phyloP scores from a whole-genome alignment of 129 eudicot species.

The Artemisia annua region DNA sequence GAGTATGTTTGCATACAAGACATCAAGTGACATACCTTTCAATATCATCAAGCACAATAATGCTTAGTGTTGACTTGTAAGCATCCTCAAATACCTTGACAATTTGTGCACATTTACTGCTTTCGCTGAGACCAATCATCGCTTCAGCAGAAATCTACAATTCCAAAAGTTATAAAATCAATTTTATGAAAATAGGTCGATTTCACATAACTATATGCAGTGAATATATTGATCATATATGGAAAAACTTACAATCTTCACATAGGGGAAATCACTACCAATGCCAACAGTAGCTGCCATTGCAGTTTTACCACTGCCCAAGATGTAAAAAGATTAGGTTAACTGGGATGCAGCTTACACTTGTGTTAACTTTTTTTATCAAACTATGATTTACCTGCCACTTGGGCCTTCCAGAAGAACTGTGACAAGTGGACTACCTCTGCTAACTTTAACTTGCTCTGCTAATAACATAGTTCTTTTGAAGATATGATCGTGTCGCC shows the following conservation, averaged over 20 bases:
- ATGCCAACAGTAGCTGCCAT: conserved; percentile 97
- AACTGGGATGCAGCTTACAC: neutral
- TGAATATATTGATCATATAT: neutral
- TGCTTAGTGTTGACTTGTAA: conserved; percentile 87
- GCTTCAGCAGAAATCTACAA: conserved; percentile 94
- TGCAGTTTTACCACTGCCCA: conserved; percentile 97
- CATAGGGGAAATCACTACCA: conserved; percentile 95
- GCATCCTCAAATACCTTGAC: conserved; percentile 99
- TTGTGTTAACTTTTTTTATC: conserved; percentile 6
- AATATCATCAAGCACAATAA: conserved; percentile 90
- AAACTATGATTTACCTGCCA: conserved; percentile 67
- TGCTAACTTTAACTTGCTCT: conserved; percentile 94
- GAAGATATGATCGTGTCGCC: conserved; percentile 76
- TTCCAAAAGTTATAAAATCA: conserved; percentile 16
- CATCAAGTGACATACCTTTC: conserved; percentile 63
- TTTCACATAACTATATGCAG: conserved; percentile 14
- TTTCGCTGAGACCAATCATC: conserved; percentile 97
- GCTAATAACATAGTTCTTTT: conserved; percentile 86
- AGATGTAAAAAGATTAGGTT: conserved; percentile 4
- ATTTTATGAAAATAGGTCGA: neutral
- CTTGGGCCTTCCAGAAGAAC: conserved; percentile 98
- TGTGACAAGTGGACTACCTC: conserved; percentile 92
- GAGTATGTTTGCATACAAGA: conserved; percentile 1
- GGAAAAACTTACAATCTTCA: conserved; percentile 80
- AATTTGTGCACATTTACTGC: conserved; percentile 91